These are phyloP conservation scores for Hypoxylon rubiginosum DNA, from an alignment of 2,329 filamentous ascomycete species.

Conservation along the genomic window DNA sequence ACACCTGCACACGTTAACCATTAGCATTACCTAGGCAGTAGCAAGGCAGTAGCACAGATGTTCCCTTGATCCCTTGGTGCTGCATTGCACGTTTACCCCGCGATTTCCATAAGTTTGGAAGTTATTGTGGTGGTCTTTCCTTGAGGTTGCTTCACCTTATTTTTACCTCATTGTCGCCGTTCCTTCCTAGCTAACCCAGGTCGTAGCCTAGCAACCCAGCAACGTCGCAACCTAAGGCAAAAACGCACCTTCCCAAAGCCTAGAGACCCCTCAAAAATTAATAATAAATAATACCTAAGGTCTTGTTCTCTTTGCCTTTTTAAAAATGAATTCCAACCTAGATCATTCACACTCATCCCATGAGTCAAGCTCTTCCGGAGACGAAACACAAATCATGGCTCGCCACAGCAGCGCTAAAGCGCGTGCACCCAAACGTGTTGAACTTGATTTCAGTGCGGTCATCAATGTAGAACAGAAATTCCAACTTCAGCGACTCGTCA, in stretches of 20 bases:
- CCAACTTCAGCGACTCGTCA: slow-evolving; percentile 66
- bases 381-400: slow-evolving; percentile 42
- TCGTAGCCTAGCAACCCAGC: slow-evolving; percentile 11
- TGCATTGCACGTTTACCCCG: slow-evolving; percentile 21
- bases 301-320: not conserved
- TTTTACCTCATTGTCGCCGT: slow-evolving; percentile 8
- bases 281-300: not conserved
- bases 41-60: slow-evolving; percentile 24
- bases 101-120: slow-evolving; percentile 10
- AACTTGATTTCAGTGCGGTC: slow-evolving; percentile 65
- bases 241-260: not conserved
- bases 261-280: not conserved
- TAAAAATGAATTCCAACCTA: slow-evolving; percentile 15
- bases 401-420: slow-evolving; percentile 20
- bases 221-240: not conserved
- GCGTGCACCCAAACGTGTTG: slow-evolving; percentile 55
- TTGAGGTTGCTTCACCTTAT: not conserved
- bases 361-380: slow-evolving; percentile 42
- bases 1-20: too few relatives aligned
- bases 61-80: not conserved
- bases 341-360: slow-evolving; percentile 14
- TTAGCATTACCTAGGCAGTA: not conserved
- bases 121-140: slow-evolving; percentile 6
- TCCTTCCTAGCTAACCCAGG: not conserved
- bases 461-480: slow-evolving; percentile 63